Evolutionary conservation across 768 basidiomycete genomes (phyloP), one percentile per base, ranked within the genome.

Genomic region (Pisolithus sp.): DNA sequence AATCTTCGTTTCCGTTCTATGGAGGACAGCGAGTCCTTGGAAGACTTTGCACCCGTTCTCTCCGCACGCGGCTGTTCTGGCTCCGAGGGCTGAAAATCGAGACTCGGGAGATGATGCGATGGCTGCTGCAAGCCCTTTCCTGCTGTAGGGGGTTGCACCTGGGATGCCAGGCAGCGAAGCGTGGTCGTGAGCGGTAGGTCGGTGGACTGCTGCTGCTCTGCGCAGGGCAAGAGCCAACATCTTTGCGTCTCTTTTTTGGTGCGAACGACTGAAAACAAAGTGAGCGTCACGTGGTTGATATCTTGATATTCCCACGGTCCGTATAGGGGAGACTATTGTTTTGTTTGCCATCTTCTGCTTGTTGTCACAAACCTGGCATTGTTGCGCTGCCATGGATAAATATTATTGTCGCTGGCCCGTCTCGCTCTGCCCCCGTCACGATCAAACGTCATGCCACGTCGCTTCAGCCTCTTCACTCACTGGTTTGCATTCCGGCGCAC

Each of bases 21-120:
- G 47, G 83, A 83, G 17, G 87, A 87, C 49, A 92, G 76, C 13
- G 83, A 81, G 47, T 86, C 84, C 59, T 85, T 88, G 15, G 87
- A 85, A 3, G 88, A 90, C 64, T 72, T 76, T 47, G 89, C 89
- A 13, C 89, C 89, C 0, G 89, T 91, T 48, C 82, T 73, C 53
- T 79, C 74, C 31, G 65, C 63, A 50, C 69, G 65, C 41, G 69
- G 66, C 44, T 73, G 67, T 15, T 71, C 70, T 45, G 62, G 60
- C 56, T 78, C 77, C 15, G 74, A 70, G 0, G 84, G 83, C 17
- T 81, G 76, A 57, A 88, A 85, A 66, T 89, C 86, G 18, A 88
- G 73, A 49, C 76, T 81, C 5, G 80, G 78, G 5, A 79, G 56
- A 26, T 55, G 55, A 15, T 53, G 39, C 17, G 50, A 49, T 18